phyloP scores from a whole-genome alignment of 345 rosid genomes.

The Mercurialis annua region DNA sequence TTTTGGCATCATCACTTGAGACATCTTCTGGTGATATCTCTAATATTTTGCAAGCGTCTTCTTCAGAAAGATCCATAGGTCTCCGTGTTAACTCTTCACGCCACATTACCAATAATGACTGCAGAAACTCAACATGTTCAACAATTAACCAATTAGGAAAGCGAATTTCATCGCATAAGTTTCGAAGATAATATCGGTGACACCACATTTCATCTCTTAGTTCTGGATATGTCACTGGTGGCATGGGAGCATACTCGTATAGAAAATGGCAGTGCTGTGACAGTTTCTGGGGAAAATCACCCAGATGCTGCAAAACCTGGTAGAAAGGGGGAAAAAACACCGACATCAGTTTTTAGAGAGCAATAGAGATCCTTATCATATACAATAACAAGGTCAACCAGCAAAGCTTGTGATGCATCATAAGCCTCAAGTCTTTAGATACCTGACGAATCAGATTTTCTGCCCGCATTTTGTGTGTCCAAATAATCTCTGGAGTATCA shows the following conservation, averaged over 20 bases:
- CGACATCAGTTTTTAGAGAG: neutral
- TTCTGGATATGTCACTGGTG: constrained; percentile 98
- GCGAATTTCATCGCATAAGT: constrained; percentile 88
- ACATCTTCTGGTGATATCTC: constrained; percentile 86
- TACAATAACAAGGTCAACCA: constrained; percentile 2
- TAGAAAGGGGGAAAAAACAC: constrained; percentile 8
- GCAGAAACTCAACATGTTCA: constrained; percentile 97
- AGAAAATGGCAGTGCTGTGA: constrained; percentile 95
- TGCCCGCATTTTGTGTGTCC: constrained; percentile 99
- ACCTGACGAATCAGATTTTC: constrained; percentile 98
- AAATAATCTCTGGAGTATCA: constrained; percentile 95
- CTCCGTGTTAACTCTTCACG: constrained; percentile 96
- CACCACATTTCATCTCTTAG: constrained; percentile 99
- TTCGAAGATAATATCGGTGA: constrained; percentile 92
- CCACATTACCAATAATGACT: constrained; percentile 97
- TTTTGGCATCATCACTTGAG: constrained; percentile 45
- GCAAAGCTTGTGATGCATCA: constrained; percentile 1
- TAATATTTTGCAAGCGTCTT: constrained; percentile 89
- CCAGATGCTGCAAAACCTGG: constrained; percentile 99
- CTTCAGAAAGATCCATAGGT: constrained; percentile 99
- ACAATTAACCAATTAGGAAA: constrained; percentile 98
- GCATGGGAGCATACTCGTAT: constrained; percentile 98
- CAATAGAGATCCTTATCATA: neutral
- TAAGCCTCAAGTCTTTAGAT: constrained; percentile 16
- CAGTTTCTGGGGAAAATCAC: constrained; percentile 95